Percentiles rank a stretch among this genome's conserved stretches.
These are phyloP conservation scores for Colletotrichum acutatum DNA, from an alignment of 2,329 filamentous ascomycete species.

Conservation along the genomic window DNA sequence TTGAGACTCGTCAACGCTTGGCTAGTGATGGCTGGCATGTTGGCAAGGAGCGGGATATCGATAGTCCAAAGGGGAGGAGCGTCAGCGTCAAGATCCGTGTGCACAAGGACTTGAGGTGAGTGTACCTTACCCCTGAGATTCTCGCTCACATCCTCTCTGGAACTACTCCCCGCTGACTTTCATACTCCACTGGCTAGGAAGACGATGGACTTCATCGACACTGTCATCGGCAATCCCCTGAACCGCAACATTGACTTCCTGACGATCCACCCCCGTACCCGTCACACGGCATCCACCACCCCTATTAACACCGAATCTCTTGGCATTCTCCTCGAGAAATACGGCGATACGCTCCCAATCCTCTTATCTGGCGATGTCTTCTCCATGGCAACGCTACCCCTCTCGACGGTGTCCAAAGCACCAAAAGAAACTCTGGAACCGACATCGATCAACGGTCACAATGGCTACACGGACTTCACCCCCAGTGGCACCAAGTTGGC, in stretches of 20 bases:
- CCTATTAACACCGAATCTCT: constrained; percentile 73
- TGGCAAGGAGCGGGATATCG: constrained; percentile 53
- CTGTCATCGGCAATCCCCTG: constrained; percentile 65
- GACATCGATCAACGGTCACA: not conserved
- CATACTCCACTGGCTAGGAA: constrained; percentile 45
- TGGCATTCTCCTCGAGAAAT: constrained; percentile 62
- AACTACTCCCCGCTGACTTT: not conserved
- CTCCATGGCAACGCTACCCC: constrained; percentile 61
- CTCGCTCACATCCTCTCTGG: not conserved
- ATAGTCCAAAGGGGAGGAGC: constrained; percentile 60
- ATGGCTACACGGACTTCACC: constrained; percentile 31
- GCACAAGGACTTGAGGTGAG: constrained; percentile 69
- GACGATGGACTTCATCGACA: constrained; percentile 71
- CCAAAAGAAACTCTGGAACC: not conserved
- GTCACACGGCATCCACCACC: constrained; percentile 68
- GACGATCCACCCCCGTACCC: constrained; percentile 75
- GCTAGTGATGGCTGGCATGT: constrained; percentile 64
- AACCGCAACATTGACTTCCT: constrained; percentile 72
- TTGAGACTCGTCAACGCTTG: constrained; percentile 64
- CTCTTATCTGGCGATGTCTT: constrained; percentile 78
- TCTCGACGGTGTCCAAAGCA: constrained; percentile 43
- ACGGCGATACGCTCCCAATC: constrained; percentile 67
- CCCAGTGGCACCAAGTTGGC: constrained; percentile 61
- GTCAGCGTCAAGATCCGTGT: constrained; percentile 79
- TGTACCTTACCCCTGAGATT: not conserved